Percentiles rank a stretch among this genome's conserved stretches.
Conservation (phyloP, 148 eudicot species). For the Heliosperma pusillum region DNA sequence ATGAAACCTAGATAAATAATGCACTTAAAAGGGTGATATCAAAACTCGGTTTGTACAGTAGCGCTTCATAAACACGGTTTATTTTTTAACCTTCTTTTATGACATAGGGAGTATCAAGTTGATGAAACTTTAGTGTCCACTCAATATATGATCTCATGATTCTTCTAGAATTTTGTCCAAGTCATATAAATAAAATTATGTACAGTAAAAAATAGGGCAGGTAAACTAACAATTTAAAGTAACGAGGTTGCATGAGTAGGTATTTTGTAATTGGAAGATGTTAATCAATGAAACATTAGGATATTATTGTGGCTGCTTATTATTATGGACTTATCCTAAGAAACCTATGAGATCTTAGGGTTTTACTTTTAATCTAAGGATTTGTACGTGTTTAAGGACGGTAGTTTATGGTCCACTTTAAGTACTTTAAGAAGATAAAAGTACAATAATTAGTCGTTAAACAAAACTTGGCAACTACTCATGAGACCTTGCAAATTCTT, state of each 20-base stretch:
- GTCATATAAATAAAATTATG: background rate
- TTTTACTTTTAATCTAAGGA: background rate
- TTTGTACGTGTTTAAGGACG: background rate
- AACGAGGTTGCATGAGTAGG: background rate
- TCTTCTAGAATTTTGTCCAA: background rate
- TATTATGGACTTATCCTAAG: no score
- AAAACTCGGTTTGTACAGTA: no score
- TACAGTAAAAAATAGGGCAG: background rate
- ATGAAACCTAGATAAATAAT: no score
- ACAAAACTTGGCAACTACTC: no score
- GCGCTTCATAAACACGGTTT: no score
- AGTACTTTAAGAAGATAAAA: no score
- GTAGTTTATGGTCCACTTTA: no score
- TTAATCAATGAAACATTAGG: background rate
- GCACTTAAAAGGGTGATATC: no score
- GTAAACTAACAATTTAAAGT: background rate
- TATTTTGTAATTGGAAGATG: background rate
- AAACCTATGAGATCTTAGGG: background rate
- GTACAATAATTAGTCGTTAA: no score
- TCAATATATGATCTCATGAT: background rate
- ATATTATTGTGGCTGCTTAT: background rate
- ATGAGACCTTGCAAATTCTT: no score
- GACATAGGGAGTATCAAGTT: background rate
- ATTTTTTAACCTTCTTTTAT: no score
- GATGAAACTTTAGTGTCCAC: background rate